Percentiles rank a stretch among this genome's conserved stretches.
Conservation (phyloP, 1,284 basidiomycete genomes). For the Volvariella volvacea region DNA sequence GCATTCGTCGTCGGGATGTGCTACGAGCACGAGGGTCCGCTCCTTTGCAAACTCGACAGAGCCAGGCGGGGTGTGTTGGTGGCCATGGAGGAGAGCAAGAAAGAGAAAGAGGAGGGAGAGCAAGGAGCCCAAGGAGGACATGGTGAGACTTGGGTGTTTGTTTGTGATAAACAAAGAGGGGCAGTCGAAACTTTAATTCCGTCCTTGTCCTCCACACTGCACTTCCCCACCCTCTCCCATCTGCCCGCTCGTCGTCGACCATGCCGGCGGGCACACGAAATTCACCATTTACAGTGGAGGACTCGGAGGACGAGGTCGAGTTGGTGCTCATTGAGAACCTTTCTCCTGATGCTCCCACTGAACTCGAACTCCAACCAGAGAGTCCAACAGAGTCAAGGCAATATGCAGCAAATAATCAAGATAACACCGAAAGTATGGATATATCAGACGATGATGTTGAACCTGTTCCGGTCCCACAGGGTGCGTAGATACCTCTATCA, state of each 20-base stretch:
- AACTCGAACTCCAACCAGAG: too few relatives aligned
- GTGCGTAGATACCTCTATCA: too few relatives aligned
- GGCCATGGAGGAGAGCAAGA: slow-evolving; percentile 20
- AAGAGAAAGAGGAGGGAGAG: slow-evolving; percentile 17
- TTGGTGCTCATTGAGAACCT: slow-evolving; percentile 5
- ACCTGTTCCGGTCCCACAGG: too few relatives aligned
- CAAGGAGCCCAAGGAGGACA: slow-evolving; percentile 14
- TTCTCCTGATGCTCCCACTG: too few relatives aligned
- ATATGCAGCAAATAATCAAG: too few relatives aligned
- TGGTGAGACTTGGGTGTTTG: too few relatives aligned
- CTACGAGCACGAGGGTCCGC: slow-evolving; percentile 65
- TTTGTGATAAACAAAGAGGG: too few relatives aligned
- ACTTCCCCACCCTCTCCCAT: neutral
- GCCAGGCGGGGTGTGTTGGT: neutral
- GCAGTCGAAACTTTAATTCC: too few relatives aligned
- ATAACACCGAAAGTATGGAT: too few relatives aligned
- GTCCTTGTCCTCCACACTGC: neutral
- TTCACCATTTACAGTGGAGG: slow-evolving; percentile 30
- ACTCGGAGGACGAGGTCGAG: slow-evolving; percentile 32
- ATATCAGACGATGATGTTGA: too few relatives aligned
- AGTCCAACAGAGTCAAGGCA: too few relatives aligned
- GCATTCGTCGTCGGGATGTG: slow-evolving; percentile 89
- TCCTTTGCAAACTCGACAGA: neutral
- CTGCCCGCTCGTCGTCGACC: neutral
- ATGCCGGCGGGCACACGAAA: slow-evolving; percentile 22